Base-by-base conservation (phyloP, 257 asterid genomes). In the Solanum sitiens region DNA sequence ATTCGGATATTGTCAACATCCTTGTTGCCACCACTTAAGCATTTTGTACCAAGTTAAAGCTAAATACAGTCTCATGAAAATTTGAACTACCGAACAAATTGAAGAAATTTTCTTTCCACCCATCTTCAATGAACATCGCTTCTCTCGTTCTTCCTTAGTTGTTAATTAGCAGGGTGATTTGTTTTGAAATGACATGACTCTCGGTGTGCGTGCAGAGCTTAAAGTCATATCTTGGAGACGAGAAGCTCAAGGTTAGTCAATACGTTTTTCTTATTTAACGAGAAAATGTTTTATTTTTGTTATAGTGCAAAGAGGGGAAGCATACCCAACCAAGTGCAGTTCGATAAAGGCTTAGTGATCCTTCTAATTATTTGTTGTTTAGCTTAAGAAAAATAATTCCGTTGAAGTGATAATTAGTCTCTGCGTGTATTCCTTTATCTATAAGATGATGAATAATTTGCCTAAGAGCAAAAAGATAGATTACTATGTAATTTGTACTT, bases 161-260 rank as follows among this genome's bases (percentile, higher is more conserved):
- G 65, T 6, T 45, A 16, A 27, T 79, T 25, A 44, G 85, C 18
- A 27, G 40, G 67, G 67, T 47, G 67, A 25, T 76, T 50, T 32
- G 25, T 47, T 50, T 23, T 56, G 20, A 75, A 80, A 27, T 47
- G 63, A 30, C 82, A 63, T 86, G 80, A 83, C 32, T 88, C 65
- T 86, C 85, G 89, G 42, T 61, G 59, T 91, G 91, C 98, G 42
- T 91, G 91, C 98, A 97, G 99, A 96, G 99, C 93, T 88, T 96
- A 92, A 96, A 93, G 95, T 40, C 96, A 63, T 93, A 61, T 89
- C 96, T 97, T 74, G 98, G 99, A 85, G 99, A 97, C 3, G 97
- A 97, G 50, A 97, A 96, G 89, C 98, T 97, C 90, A 94, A 94
- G 99, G 99, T 95, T 85, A 89, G 93, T 68, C 86, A 53, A 76